These are phyloP conservation scores for Nephelium lappaceum DNA, from an alignment of 345 rosid species.

Conservation along the genomic window DNA sequence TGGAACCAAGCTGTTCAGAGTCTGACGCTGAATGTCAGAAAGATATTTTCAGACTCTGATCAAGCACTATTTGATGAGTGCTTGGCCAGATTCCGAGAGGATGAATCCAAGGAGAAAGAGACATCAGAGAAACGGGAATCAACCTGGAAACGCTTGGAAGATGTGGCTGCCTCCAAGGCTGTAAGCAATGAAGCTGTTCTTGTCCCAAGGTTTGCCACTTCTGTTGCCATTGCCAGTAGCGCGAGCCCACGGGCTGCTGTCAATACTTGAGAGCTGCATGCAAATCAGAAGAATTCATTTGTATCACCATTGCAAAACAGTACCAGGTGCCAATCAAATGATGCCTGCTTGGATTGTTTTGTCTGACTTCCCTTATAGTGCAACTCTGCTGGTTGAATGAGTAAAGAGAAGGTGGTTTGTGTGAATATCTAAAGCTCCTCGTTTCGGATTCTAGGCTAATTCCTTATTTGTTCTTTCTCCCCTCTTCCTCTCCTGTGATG, in stretches of 20 bases:
- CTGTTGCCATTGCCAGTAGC: slow-evolving; percentile 43
- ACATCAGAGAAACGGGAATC: slow-evolving; percentile 49
- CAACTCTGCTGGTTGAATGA: slow-evolving; percentile 4
- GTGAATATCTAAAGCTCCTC: slow-evolving; percentile 18
- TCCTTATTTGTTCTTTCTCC: slow-evolving; percentile 8
- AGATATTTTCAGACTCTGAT: slow-evolving; percentile 60
- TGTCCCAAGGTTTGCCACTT: slow-evolving; percentile 50
- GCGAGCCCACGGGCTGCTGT: slow-evolving; percentile 42
- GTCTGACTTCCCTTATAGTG: slow-evolving; percentile 16
- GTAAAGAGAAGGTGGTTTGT: slow-evolving; percentile 14
- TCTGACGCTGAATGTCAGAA: slow-evolving; percentile 56
- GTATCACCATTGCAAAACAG: neutral
- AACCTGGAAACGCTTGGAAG: slow-evolving; percentile 72
- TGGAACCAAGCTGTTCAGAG: slow-evolving; percentile 77
- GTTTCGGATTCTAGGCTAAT: slow-evolving; percentile 16
- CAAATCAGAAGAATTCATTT: slow-evolving; percentile 10
- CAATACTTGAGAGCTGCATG: slow-evolving; percentile 40
- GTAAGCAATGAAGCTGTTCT: slow-evolving; percentile 61
- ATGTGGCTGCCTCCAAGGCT: slow-evolving; percentile 59
- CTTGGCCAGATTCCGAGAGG: slow-evolving; percentile 55
- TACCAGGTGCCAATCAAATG: slow-evolving; percentile 7
- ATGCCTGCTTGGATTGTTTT: slow-evolving; percentile 20
- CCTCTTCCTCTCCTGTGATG: slow-evolving; percentile 13
- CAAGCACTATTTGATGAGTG: slow-evolving; percentile 70
- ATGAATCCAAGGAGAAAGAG: slow-evolving; percentile 51